phyloP scores from a whole-genome alignment of 2,329 filamentous ascomycete genomes.

The Scytalidium sp. region DNA sequence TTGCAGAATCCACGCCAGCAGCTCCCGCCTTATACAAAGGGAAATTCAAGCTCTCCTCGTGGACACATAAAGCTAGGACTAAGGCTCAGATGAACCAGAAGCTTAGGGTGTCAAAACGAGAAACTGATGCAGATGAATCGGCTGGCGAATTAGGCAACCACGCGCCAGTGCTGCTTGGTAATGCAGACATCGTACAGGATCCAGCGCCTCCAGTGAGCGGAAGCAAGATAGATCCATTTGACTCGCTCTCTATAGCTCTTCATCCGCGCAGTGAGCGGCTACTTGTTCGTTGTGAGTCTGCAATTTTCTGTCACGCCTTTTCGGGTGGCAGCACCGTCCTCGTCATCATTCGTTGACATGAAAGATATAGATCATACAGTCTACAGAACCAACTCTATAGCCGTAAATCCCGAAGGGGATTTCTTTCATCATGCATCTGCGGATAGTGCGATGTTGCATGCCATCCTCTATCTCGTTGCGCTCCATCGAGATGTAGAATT shows the following conservation, averaged over 20 bases:
- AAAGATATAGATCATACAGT: slow-evolving; percentile 3
- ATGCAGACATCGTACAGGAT: not conserved
- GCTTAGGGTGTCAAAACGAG: not conserved
- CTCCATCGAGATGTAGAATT: slow-evolving; percentile 8
- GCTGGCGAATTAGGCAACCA: not conserved
- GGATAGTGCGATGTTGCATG: slow-evolving; percentile 6
- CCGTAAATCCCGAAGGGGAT: not conserved
- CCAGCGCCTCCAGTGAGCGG: not conserved
- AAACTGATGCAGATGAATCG: not conserved
- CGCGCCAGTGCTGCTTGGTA: not conserved
- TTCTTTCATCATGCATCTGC: not conserved
- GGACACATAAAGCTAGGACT: slow-evolving; percentile 10
- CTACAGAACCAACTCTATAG: not conserved
- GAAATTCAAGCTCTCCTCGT: slow-evolving; percentile 13
- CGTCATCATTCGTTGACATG: no score
- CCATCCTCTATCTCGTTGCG: slow-evolving; percentile 6
- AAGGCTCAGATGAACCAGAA: slow-evolving; percentile 1
- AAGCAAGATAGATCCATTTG: not conserved
- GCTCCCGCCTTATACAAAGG: slow-evolving; percentile 10
- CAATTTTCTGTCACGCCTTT: not conserved
- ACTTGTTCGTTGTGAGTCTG: slow-evolving; percentile 10
- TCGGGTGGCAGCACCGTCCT: no score
- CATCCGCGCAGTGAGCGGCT: slow-evolving; percentile 5
- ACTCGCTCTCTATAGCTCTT: not conserved
- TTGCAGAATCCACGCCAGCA: not conserved